Evolutionary conservation across 352 stramenopile genomes (phyloP), one percentile per base, ranked within the genome.

Genomic region (Phytopythium sindhum): DNA sequence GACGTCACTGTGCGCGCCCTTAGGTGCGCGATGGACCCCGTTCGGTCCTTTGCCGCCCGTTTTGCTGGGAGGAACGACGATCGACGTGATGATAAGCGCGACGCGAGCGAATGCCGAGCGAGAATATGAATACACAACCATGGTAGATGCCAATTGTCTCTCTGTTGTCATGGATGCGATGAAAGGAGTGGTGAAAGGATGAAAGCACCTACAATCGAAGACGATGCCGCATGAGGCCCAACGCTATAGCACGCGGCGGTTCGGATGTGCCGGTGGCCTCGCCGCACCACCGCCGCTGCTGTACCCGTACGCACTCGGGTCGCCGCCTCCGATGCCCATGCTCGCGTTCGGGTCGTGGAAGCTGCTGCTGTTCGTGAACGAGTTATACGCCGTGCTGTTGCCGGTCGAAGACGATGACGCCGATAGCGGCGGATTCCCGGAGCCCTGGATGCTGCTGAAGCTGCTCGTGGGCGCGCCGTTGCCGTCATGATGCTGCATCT

Each of bases 21-120:
- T 92, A 89, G 79, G 83, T 92, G 81, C 74, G 78, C 81, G 83
- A 89, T 90, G 79, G 74, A 69, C 56, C 60, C 63, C 62, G 56
- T 75, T 35, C 61, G 31, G 21, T 68, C 65, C 50, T 67, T 66
- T 28, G 52, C 44, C 17, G 60, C 55, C 29, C 65, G 67, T 71
- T 58, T 42, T 58, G 52, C 33, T 31, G 52, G 31, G 52, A 45
- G 52, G 31, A 45, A 28, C 29, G 31, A 45, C 31, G 52, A 47
- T 42, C 33, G 31, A 58, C 4, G 31, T n/a, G 31, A 11, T 45
- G 31, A 31, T 45, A 31, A 44, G 52, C 29, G 52, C 56, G 41
- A 21, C 56, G 24, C 24, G 56, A 41, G 28, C 56, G 15, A 26
- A 23, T n/a, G 28, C 24, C 37, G 26, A 50, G 56, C 39, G 35